Conservation (phyloP, 2,329 filamentous ascomycete genomes). For the Parastagonospora avenae region DNA sequence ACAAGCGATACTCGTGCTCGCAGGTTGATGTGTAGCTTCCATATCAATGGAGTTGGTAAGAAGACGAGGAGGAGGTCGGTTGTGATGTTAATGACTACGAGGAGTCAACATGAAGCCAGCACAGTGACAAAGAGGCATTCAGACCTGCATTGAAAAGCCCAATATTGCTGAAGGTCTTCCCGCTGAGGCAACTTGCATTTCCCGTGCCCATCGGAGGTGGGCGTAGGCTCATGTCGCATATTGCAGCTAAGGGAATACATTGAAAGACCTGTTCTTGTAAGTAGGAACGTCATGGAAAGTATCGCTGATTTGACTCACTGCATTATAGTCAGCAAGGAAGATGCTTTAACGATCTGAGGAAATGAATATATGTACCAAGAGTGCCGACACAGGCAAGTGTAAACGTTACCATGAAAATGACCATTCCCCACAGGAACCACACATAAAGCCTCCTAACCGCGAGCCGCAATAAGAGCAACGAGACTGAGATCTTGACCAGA, state of each 20-base stretch:
- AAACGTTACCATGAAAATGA: conserved; percentile 52
- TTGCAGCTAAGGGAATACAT: conserved; percentile 53
- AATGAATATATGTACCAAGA: conserved; percentile 19
- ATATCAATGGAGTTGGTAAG: conserved; percentile 51
- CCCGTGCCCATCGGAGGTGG: conserved; percentile 33
- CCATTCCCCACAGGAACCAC: conserved; percentile 48
- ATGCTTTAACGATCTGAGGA: too few relatives aligned
- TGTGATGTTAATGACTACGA: conserved; percentile 54
- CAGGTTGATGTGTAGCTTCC: conserved; percentile 50
- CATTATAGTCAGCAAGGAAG: too few relatives aligned
- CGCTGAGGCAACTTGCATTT: conserved; percentile 51
- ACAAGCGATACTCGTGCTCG: conserved; percentile 49
- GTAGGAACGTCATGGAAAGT: too few relatives aligned
- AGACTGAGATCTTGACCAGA: conserved; percentile 56
- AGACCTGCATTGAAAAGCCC: not conserved
- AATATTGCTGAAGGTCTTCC: not conserved
- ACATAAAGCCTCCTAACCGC: conserved; percentile 46
- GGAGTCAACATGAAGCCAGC: conserved; percentile 46
- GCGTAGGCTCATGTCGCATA: conserved; percentile 50
- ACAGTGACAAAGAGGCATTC: conserved; percentile 10
- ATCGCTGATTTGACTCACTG: too few relatives aligned
- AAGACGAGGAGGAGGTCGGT: conserved; percentile 51
- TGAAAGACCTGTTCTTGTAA: conserved; percentile 45
- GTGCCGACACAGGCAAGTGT: conserved; percentile 52
- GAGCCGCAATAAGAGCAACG: conserved; percentile 53